phyloP scores from a whole-genome alignment of 1,284 basidiomycete genomes.

The Pulveroboletus sp. region DNA sequence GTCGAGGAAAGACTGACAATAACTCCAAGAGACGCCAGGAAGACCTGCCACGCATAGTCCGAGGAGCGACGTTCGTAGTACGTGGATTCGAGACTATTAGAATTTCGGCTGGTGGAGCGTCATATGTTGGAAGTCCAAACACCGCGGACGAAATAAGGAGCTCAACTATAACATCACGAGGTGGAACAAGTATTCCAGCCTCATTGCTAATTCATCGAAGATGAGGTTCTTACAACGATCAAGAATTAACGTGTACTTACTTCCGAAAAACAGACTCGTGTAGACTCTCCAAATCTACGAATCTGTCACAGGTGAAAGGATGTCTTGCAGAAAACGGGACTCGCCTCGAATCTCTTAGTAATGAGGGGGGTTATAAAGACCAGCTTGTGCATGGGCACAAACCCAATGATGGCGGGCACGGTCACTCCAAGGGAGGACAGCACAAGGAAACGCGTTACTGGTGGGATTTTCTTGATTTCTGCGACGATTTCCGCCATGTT shows the following conservation, averaged over 20 bases:
- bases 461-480: slow-evolving; percentile 81
- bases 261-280: slow-evolving; percentile 78
- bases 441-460: slow-evolving; percentile 77
- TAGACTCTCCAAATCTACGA: slow-evolving; percentile 74
- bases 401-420: slow-evolving; percentile 56
- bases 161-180: slow-evolving; percentile 76
- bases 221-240: not conserved
- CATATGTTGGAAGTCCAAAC: not conserved
- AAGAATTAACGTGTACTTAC: slow-evolving; percentile 42
- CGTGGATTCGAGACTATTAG: slow-evolving; percentile 63
- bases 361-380: slow-evolving; percentile 58
- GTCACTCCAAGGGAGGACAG: slow-evolving; percentile 64
- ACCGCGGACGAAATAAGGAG: slow-evolving; percentile 8
- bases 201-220: slow-evolving; percentile 43
- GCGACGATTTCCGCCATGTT: slow-evolving; percentile 42
- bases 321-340: slow-evolving; percentile 22
- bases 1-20: slow-evolving; percentile 51
- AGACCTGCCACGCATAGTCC: slow-evolving; percentile 76
- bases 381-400: slow-evolving; percentile 58
- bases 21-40: slow-evolving; percentile 55
- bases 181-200: slow-evolving; percentile 71
- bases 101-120: slow-evolving; percentile 52
- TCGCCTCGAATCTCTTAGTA: slow-evolving; percentile 53
- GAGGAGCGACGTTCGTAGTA: slow-evolving; percentile 61
- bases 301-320: not conserved